These are phyloP conservation scores for Nigrospora oryzae DNA, from an alignment of 2,329 filamentous ascomycete genomes.

Conservation along the genomic window DNA sequence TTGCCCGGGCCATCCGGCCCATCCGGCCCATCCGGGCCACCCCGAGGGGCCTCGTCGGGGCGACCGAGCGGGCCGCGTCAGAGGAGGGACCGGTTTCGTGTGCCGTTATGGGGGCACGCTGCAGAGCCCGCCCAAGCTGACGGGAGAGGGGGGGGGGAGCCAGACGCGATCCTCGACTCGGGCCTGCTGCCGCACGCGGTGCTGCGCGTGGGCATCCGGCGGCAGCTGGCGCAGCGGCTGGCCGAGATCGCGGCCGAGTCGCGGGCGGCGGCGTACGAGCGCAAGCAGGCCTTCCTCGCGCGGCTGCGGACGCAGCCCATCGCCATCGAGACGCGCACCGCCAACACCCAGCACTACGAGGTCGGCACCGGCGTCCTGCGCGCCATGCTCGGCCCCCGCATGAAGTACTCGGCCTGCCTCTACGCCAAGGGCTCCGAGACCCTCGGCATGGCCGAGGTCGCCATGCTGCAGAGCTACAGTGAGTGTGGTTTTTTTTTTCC, in stretches of 20 bases:
- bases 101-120: too few relatives aligned
- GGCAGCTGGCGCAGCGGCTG: conserved; percentile 55
- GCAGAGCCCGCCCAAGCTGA: too few relatives aligned
- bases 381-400: conserved; percentile 55
- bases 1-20: background rate
- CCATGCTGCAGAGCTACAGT: conserved; percentile 53
- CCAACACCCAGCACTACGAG: conserved; percentile 67
- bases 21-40: background rate
- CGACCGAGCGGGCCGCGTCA: too few relatives aligned
- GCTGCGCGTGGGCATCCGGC: conserved; percentile 57
- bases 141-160: too few relatives aligned
- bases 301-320: conserved; percentile 52
- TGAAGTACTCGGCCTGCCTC: conserved; percentile 65
- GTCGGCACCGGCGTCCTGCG: conserved; percentile 57
- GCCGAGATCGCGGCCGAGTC: conserved; percentile 43
- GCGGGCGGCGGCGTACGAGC: conserved; percentile 41
- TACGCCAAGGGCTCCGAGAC: conserved; percentile 56
- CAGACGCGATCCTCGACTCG: conserved; percentile 42
- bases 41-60: background rate
- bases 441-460: conserved; percentile 57
- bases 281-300: conserved; percentile 57
- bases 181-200: conserved; percentile 56
- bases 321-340: conserved; percentile 56
- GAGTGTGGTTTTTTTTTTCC: background rate
- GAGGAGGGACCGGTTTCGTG: too few relatives aligned